Evolutionary conservation across 129 eudicot genomes (phyloP), one percentile per base, ranked within the genome.

Genomic region (Ambrosia artemisiifolia): DNA sequence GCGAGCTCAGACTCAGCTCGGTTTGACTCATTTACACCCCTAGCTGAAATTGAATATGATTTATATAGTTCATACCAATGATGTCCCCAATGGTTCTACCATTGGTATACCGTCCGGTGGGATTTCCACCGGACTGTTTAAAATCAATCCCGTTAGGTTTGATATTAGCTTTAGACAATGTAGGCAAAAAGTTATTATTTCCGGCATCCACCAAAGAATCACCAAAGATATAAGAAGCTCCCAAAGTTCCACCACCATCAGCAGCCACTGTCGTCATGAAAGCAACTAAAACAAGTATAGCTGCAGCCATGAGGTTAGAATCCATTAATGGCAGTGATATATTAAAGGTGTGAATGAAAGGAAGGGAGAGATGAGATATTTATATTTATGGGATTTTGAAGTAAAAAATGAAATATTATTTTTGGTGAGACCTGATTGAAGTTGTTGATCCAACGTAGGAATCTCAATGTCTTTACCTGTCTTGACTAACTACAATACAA

Each of bases 141-240:
- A 94, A 94, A 81, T 94, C 98, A 49, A 94, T 88, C 1, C 98
- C 98, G 62, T 94, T 94, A 0, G 98, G 98, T 7, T 81, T 59
- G 32, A 83, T 82, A 75, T 90, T 78, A 63, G 98, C 98, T 79
- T 74, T 94, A 1, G 98, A 94, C 75, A 94, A 71, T 1, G 96
- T 90, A 0, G 75, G 82, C 64, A 94, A 75, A 71, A 83, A 90
- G 79, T 94, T 94, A 63, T 94, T 94, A 40, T 94, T 94, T 28
- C 98, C 98, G 1, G 95, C 95, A 75, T 94, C 98, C 2, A 94
- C 98, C 65, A 94, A 84, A 1, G 98, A 94, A 82, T 94, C 98
- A 1, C 98, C 98, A 65, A 94, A 94, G 28, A 94, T 94, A 63
- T 80, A 94, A 2, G 96, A 94, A 78, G 98, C 98, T 59, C 96